These are phyloP conservation scores for Lepidium africanum DNA, from an alignment of 345 rosid genomes.

Conservation along the genomic window DNA sequence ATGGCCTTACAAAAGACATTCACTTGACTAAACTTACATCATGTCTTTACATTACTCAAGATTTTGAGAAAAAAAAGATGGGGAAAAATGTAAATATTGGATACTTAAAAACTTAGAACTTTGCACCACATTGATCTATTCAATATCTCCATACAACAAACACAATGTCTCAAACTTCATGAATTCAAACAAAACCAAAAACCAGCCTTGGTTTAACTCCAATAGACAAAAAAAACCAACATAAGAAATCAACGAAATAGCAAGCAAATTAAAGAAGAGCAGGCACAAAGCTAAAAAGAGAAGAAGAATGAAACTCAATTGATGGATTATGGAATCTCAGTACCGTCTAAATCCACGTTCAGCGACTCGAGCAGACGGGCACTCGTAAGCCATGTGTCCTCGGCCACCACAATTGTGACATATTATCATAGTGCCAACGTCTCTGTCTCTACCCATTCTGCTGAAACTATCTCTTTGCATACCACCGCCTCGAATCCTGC, in stretches of 20 bases:
- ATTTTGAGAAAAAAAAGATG: background rate
- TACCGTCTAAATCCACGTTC: slow-evolving; percentile 78
- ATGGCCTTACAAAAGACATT: background rate
- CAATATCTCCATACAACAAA: slow-evolving; percentile 14
- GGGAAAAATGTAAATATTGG: background rate
- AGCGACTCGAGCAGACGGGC: slow-evolving; percentile 78
- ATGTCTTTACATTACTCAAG: background rate
- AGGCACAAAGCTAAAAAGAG: background rate
- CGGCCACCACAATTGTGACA: slow-evolving; percentile 95
- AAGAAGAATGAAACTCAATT: background rate
- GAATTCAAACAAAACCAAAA: background rate
- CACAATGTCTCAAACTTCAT: slow-evolving; percentile 1
- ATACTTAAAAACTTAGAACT: background rate
- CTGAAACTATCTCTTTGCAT: slow-evolving; percentile 66
- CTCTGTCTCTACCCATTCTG: slow-evolving; percentile 70
- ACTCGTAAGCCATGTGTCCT: slow-evolving; percentile 81
- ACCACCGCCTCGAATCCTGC: slow-evolving; percentile 38
- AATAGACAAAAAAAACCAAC: background rate
- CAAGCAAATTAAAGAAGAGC: background rate
- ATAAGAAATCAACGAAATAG: background rate
- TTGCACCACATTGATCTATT: background rate
- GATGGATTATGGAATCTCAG: slow-evolving; percentile 18
- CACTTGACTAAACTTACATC: background rate
- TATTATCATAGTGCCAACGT: slow-evolving; percentile 66
- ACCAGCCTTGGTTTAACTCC: background rate